A percentile compares a stretch with the other conserved stretches of the same genome.
Evolutionary conservation across 1,284 basidiomycete species (phyloP).

Genomic region (Singerocomus rubriflavus): DNA sequence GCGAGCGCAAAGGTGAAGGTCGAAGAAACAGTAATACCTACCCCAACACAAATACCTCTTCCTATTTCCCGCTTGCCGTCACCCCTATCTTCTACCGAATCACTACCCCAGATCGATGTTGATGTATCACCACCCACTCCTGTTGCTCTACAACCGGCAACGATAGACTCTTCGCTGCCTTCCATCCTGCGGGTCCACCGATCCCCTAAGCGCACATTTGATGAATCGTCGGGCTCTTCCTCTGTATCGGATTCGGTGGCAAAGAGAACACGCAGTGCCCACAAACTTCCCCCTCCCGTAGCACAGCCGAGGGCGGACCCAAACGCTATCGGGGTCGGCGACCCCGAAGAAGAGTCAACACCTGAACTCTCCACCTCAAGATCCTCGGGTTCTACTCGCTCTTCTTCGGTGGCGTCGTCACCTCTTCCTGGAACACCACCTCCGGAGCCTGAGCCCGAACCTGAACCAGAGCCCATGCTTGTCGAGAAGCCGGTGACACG

Average conservation of each 20-base stretch:
- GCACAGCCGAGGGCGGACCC: conserved; percentile 20
- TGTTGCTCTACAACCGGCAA: conserved; percentile 15
- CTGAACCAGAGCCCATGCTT: too few relatives aligned
- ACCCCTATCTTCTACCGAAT: conserved; percentile 34
- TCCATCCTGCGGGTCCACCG: conserved; percentile 35
- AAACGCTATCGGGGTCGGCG: conserved; percentile 29
- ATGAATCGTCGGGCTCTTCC: conserved; percentile 53
- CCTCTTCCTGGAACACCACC: conserved; percentile 32
- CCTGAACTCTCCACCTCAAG: conserved; percentile 43
- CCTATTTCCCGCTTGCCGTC: conserved; percentile 48
- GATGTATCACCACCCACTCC: conserved; percentile 31
- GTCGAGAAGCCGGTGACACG: too few relatives aligned
- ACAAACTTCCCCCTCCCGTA: conserved; percentile 17
- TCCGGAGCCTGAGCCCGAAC: conserved; percentile 33
- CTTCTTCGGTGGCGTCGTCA: conserved; percentile 44
- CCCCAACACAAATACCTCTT: conserved; percentile 38
- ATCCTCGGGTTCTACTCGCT: conserved; percentile 38
- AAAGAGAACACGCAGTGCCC: conserved; percentile 41
- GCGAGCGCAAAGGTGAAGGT: conserved; percentile 23
- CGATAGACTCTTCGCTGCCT: conserved; percentile 28
- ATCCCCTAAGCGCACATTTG: conserved; percentile 68
- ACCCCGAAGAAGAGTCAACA: conserved; percentile 38
- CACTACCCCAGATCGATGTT: conserved; percentile 28
- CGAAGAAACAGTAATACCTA: conserved; percentile 21
- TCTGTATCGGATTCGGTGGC: conserved; percentile 42